Conservation (phyloP, 345 rosid species). For the Boechera retrofracta region DNA sequence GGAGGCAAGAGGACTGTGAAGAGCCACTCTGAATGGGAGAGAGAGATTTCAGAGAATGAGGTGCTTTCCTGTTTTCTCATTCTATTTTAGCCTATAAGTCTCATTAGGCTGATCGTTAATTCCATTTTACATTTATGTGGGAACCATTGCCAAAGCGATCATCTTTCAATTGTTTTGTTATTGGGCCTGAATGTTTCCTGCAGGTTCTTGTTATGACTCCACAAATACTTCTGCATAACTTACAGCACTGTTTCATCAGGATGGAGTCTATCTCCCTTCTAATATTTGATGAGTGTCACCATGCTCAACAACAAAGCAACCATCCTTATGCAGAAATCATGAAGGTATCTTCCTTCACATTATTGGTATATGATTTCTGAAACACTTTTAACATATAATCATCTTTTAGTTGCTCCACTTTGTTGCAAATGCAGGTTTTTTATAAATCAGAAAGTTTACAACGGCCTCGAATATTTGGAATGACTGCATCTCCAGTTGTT, state of each 20-base stretch:
- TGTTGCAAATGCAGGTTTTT: conserved; percentile 61
- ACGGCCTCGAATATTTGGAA: conserved; percentile 89
- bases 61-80: conserved; percentile 46
- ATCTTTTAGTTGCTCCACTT: conserved; percentile 35
- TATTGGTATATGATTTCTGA: conserved; percentile 26
- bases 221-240: conserved; percentile 64
- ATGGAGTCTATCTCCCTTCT: conserved; percentile 89
- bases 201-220: conserved; percentile 99
- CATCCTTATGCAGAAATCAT: conserved; percentile 94
- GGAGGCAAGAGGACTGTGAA: conserved; percentile 63
- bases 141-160: conserved; percentile 10
- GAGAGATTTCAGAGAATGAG: conserved; percentile 74
- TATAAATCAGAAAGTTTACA: conserved; percentile 58
- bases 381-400: conserved; percentile 27
- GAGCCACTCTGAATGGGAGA: conserved; percentile 71
- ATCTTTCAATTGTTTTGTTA: conserved; percentile 31
- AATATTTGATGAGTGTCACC: conserved; percentile 95
- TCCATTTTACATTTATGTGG: conserved; percentile 17
- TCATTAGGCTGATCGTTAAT: conserved; percentile 11
- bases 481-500: conserved; percentile 96
- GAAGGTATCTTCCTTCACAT: conserved; percentile 63
- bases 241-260: conserved; percentile 88
- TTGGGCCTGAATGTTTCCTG: conserved; percentile 29
- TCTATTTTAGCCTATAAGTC: conserved; percentile 4
- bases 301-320: conserved; percentile 80